Conservation (phyloP, 176 grass and related monocot species). For the Triticum monococcum region DNA sequence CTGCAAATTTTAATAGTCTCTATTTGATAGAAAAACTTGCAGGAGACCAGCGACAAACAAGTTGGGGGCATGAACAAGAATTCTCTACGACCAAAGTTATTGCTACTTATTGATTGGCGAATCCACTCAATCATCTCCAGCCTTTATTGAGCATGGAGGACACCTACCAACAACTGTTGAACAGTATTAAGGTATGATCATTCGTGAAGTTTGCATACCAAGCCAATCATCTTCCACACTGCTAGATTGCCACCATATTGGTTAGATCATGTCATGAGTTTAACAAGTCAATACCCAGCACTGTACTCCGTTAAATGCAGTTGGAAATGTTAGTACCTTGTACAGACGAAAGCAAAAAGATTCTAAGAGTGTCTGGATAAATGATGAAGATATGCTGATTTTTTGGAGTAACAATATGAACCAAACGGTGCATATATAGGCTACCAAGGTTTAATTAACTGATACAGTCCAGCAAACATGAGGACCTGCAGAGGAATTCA, state of each 20-base stretch:
- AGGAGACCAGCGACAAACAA: neutral
- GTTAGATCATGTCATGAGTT: neutral
- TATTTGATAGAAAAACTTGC: neutral
- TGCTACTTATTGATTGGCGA: neutral
- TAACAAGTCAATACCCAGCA: neutral
- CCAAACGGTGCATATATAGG: neutral
- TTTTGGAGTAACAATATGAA: constrained; percentile 18
- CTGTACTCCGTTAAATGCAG: neutral
- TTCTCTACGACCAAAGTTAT: neutral
- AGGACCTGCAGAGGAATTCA: neutral
- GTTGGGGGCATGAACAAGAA: neutral
- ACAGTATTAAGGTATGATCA: constrained; percentile 34
- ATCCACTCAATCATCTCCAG: neutral
- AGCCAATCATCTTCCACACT: neutral
- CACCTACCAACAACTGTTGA: constrained; percentile 2
- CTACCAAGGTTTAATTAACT: neutral
- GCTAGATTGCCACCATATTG: neutral
- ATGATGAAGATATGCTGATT: neutral
- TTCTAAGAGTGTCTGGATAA: neutral
- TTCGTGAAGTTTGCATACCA: constrained; percentile 15
- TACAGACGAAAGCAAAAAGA: neutral
- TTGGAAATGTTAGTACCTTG: neutral
- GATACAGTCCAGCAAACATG: neutral
- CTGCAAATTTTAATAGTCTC: neutral
- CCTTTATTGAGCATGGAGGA: neutral